These are phyloP conservation scores for Salix suchowensis DNA, from an alignment of 345 rosid genomes.

Conservation along the genomic window DNA sequence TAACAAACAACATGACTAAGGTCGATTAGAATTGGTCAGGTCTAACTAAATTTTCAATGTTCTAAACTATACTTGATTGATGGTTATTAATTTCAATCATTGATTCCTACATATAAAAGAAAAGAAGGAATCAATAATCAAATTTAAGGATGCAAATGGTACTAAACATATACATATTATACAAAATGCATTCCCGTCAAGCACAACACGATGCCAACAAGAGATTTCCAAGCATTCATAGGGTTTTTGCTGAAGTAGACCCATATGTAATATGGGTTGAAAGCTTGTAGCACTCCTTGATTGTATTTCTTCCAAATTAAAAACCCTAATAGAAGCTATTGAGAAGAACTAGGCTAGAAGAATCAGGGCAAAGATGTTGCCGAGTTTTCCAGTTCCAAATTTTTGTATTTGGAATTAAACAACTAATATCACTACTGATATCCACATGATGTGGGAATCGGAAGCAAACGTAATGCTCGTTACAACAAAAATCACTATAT, in stretches of 20 bases:
- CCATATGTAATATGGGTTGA: slow-evolving; percentile 37
- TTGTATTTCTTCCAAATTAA: slow-evolving; percentile 38
- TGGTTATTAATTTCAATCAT: too few species aligned
- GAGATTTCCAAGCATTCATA: slow-evolving; percentile 46
- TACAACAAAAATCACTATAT: slow-evolving; percentile 11
- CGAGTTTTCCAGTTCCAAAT: slow-evolving; percentile 49
- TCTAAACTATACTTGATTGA: too few species aligned
- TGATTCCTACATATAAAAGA: too few species aligned
- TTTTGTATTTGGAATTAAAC: slow-evolving; percentile 41
- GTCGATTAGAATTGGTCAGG: too few species aligned
- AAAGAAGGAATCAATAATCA: too few species aligned
- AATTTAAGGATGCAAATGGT: too few species aligned
- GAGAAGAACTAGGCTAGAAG: slow-evolving; percentile 12
- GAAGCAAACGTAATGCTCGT: slow-evolving; percentile 40
- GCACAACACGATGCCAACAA: slow-evolving; percentile 40
- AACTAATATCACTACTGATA: slow-evolving; percentile 36
- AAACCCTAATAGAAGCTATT: slow-evolving; percentile 34
- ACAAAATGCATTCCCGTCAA: slow-evolving; percentile 29
- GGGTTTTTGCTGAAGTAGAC: slow-evolving; percentile 40
- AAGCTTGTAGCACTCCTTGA: slow-evolving; percentile 30
- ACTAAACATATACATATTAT: neutral
- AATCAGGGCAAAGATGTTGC: slow-evolving; percentile 43
- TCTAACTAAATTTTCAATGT: too few species aligned
- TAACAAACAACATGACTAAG: too few species aligned
- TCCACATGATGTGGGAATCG: slow-evolving; percentile 29